Evolutionary conservation across 2,329 filamentous ascomycete genomes (phyloP), one percentile per base, ranked within the genome.

Genomic region (Neopestalotiopsis sp.): DNA sequence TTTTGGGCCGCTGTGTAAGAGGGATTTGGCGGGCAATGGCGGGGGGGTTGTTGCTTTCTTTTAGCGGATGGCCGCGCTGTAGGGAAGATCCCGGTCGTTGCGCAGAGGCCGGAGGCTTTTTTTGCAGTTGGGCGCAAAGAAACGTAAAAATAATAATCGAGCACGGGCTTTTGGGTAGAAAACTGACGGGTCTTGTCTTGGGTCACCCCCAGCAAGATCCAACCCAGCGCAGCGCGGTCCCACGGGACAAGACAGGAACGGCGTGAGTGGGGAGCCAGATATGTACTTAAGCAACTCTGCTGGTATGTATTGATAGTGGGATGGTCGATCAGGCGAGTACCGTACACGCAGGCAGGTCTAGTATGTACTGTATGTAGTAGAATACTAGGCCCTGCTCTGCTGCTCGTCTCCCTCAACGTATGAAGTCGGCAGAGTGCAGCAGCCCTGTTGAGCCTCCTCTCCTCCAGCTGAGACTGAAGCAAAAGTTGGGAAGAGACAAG

Each of bases 11-110:
- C 34, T 67, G 34, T 67, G 52, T 60, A 34, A 45, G 24, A 42
- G 52, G n/a, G 42, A 52, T 60, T 17, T 52, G 65, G 32, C 52
- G 56, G 65, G 64, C 5, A 9, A 10, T 52, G 65, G 32, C 52
- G 56, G 65, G 64, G 12, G 17, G 20, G 52, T 13, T 28, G 56
- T 52, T 67, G 30, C 63, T 56, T 56, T 66, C 45, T 61, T 34
- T 13, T 61, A 38, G 32, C 28, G 49, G 65, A 60, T 40, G 32
- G 65, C 49, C 42, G 60, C 14, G 45, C 34, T 60, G 66, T 64
- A 69, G 61, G 68, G 68, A 69, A 69, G 65, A 69, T 66, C 68
- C 68, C 38, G 65, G 68, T 64, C 20, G 62, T 49, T 5, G 60
- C 57, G 34, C 62, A 65, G 65, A 10, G 64, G 61, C 67, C n/a